phyloP scores from a whole-genome alignment of 31 red algal species.

The Porphyra umbilicalis region DNA sequence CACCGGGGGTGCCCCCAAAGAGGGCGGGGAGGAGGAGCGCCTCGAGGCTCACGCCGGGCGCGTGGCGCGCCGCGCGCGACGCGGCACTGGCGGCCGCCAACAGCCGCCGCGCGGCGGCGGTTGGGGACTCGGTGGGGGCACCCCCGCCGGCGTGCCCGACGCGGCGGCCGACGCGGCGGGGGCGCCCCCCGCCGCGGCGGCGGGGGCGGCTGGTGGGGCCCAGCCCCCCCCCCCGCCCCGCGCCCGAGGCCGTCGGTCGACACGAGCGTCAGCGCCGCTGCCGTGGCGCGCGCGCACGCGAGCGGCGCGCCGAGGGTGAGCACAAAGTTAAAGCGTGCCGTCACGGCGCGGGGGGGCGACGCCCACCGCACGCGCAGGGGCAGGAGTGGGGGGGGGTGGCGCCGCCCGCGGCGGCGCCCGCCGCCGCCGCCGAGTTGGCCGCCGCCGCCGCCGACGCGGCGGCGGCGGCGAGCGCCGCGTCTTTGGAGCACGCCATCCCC shows the following conservation, averaged over 20 bases:
- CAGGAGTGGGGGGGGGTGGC: not conserved
- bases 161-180: not conserved
- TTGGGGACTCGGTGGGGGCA: not conserved
- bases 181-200: not conserved
- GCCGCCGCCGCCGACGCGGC: not conserved
- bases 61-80: not conserved
- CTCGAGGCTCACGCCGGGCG: not conserved
- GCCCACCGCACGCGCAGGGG: not conserved
- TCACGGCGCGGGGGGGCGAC: not conserved
- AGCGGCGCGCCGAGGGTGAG: not conserved
- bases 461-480: not conserved
- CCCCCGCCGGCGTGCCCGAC: no score
- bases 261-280: not conserved
- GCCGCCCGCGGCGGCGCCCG: not conserved
- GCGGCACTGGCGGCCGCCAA: not conserved
- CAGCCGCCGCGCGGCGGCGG: not conserved
- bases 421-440: no score
- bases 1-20: not conserved
- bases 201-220: not conserved
- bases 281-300: not conserved
- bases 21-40: not conserved
- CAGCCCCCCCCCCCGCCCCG: not conserved
- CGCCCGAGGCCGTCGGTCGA: not conserved
- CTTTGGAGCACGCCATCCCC: not conserved
- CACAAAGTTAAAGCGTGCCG: not conserved